A percentile compares a stretch with the other conserved stretches of the same genome.
phyloP scores from a whole-genome alignment of 345 rosid species.

The Mangifera indica region DNA sequence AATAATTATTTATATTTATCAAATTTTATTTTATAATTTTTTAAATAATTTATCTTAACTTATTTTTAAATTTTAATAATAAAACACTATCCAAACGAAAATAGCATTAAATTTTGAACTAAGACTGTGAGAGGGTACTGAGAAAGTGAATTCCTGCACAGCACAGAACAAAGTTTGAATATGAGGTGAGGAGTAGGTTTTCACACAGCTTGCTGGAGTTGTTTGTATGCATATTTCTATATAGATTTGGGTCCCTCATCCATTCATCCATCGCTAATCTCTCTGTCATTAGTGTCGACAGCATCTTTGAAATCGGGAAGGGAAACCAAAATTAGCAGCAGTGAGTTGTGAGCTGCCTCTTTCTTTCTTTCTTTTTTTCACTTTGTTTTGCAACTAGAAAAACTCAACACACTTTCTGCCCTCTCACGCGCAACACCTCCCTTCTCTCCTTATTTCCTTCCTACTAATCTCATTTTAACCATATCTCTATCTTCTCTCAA shows the following conservation, averaged over 20 bases:
- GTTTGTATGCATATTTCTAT: constrained; percentile 40
- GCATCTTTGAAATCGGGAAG: constrained; percentile 29
- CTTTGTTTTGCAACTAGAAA: constrained; percentile 28
- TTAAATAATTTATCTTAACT: too few relatives aligned
- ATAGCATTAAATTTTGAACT: too few relatives aligned
- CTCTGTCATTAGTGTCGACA: constrained; percentile 30
- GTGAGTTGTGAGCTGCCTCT: neutral
- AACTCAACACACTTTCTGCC: constrained; percentile 26
- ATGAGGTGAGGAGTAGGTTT: constrained; percentile 37
- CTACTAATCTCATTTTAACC: neutral
- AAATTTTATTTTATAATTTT: too few relatives aligned
- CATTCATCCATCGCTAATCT: neutral
- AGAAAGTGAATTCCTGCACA: constrained; percentile 20
- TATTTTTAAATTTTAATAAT: too few relatives aligned
- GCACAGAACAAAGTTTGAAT: constrained; percentile 37
- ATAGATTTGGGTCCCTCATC: constrained; percentile 48
- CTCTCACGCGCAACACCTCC: constrained; percentile 40
- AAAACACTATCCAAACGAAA: too few relatives aligned
- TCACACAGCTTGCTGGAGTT: constrained; percentile 28
- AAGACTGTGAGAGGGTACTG: constrained; percentile 10
- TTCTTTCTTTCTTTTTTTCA: constrained; percentile 19
- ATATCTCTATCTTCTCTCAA: neutral
- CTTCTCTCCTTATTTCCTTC: neutral
- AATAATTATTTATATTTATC: too few relatives aligned
- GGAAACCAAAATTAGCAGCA: constrained; percentile 16